These are phyloP conservation scores for Myriosclerotinia duriaeana DNA, from an alignment of 2,329 filamentous ascomycete species.

Conservation along the genomic window DNA sequence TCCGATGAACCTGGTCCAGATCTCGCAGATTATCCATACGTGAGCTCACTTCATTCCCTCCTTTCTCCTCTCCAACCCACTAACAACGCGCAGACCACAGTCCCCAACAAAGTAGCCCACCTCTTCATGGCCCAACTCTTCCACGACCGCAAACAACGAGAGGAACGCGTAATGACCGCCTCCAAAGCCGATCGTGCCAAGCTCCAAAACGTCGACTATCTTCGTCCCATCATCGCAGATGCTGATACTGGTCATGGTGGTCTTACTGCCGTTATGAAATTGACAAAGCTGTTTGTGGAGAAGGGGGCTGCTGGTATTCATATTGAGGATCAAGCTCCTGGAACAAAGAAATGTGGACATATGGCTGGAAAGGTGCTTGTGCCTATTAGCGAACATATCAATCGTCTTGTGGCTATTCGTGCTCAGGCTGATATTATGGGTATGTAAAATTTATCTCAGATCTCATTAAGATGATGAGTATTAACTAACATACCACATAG, in stretches of 20 bases:
- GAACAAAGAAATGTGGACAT: conserved; percentile 99
- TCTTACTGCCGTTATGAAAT: conserved; percentile 98
- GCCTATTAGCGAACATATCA: conserved; percentile 96
- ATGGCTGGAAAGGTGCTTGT: conserved; percentile 99
- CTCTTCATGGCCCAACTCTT: conserved; percentile 98
- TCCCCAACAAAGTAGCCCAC: conserved; percentile 96
- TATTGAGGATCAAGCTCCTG: conserved; percentile 97
- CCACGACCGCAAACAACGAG: conserved; percentile 98
- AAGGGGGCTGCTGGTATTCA: conserved; percentile 96
- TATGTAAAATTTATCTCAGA: conserved; percentile 37
- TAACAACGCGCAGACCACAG: conserved; percentile 68
- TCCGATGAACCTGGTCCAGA: conserved; percentile 96
- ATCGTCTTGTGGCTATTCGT: conserved; percentile 91
- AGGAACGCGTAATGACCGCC: conserved; percentile 75
- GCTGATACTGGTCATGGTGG: conserved; percentile 97
- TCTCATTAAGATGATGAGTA: background rate
- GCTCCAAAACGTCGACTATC: conserved; percentile 83
- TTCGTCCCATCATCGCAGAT: conserved; percentile 93
- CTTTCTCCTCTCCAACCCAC: background rate
- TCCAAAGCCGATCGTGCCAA: conserved; percentile 71
- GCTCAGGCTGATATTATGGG: conserved; percentile 99
- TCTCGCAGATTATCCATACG: conserved; percentile 95
- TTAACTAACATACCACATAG: conserved; percentile 42
- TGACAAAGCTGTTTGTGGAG: conserved; percentile 96
- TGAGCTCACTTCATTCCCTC: conserved; percentile 45